Percentiles rank a stretch among this genome's conserved stretches.
Conservation (phyloP, 495 filamentous ascomycete genomes). For the Penicillium waksmanii region DNA sequence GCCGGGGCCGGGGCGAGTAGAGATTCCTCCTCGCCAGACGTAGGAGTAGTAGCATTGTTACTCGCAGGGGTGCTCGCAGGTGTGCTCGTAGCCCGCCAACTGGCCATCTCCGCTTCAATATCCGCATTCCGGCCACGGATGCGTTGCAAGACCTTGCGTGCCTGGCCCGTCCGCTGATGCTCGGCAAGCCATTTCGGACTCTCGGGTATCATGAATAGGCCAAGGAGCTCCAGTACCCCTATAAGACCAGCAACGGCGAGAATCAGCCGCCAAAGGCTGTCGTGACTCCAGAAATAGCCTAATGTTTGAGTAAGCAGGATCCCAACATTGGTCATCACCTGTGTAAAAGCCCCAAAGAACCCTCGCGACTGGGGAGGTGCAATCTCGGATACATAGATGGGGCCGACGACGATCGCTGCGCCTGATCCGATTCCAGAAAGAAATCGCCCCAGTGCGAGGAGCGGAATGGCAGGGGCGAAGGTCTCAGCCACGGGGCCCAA, state of each 20-base stretch:
- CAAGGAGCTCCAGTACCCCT: slow-evolving; percentile 64
- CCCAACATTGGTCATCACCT: slow-evolving; percentile 92
- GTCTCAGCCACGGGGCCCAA: slow-evolving; percentile 77
- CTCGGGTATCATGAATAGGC: slow-evolving; percentile 74
- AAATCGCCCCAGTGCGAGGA: slow-evolving; percentile 74
- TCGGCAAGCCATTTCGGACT: slow-evolving; percentile 85
- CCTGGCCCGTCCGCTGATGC: slow-evolving; percentile 60
- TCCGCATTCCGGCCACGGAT: slow-evolving; percentile 72
- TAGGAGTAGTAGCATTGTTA: slow-evolving; percentile 44
- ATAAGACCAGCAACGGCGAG: slow-evolving; percentile 73
- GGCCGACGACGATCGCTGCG: slow-evolving; percentile 87
- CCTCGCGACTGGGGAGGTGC: slow-evolving; percentile 79
- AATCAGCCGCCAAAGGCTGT: slow-evolving; percentile 79
- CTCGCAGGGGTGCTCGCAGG: slow-evolving; percentile 46
- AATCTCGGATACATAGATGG: slow-evolving; percentile 92
- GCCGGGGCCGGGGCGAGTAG: slow-evolving; percentile 45
- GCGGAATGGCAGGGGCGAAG: slow-evolving; percentile 63
- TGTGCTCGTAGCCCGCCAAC: slow-evolving; percentile 59
- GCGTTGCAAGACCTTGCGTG: slow-evolving; percentile 67
- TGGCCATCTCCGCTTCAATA: slow-evolving; percentile 72
- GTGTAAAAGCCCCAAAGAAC: slow-evolving; percentile 88
- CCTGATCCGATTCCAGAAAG: slow-evolving; percentile 85
- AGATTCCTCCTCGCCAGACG: slow-evolving; percentile 49
- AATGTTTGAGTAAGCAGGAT: slow-evolving; percentile 83
- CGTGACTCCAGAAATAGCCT: slow-evolving; percentile 83